Evolutionary conservation across 2,329 filamentous ascomycete species (phyloP), one percentile per base, ranked within the genome.

Genomic region (Lecanoromycetidae sp.): DNA sequence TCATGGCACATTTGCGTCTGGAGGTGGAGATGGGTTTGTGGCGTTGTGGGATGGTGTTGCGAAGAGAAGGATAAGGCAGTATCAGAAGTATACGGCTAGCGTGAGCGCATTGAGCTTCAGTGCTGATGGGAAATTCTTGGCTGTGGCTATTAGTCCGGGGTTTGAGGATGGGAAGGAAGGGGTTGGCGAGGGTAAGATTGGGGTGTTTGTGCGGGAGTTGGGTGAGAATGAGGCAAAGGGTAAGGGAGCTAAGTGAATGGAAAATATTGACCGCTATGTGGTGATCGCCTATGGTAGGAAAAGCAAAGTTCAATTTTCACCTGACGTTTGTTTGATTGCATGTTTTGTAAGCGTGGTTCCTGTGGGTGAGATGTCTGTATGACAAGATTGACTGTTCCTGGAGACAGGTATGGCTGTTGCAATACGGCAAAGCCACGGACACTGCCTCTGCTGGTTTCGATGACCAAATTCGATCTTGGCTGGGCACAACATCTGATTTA

Each of bases 11-110:
- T 94, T 95, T 63, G 88, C 87, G 0, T 87, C 82, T 10, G 88
- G 86, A 23, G 88, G 88, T 36, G 88, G 87, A 25, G 88, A 95
- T 60, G 86, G 87, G 29, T 84, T 88, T 7, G 87, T 94, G n/a
- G 85, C 86, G 4, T 68, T 95, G 35, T 95, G 88, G 88, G 88
- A 95, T 62, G 87, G 84, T 8, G 80, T 87, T 57, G 84, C 85
- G 47, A 95, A 94, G 77, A 75, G 87, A 58, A 77, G 88, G 62
- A 84, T 95, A 63, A 77, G 86, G 60, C 85, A 93, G 61, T 94
- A 94, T 63, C 85, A 87, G 58, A 84, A 84, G 59, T 87, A 88
- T 49, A 75, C 81, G 13, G 79, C 87, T 35, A 87, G 81, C 58
- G 78, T 95, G 6, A 81, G 84, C 8, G 80, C 82, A 0, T 66